Evolutionary conservation across 371 early-diverging fungal species (phyloP), one percentile per base, ranked within the genome.

Genomic region (Mucor plumbeus): DNA sequence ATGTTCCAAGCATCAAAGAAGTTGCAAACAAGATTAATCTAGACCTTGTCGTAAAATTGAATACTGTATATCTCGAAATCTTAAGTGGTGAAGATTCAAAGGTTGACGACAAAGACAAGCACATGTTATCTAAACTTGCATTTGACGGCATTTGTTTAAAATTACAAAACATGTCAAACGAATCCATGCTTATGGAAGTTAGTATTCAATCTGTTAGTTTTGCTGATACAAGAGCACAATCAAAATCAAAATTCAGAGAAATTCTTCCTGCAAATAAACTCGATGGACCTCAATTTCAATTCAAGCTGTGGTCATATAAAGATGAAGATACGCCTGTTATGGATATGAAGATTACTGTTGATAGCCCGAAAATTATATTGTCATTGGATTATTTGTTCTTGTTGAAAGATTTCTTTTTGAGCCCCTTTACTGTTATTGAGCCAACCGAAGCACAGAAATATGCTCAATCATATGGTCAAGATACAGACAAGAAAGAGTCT

Each of bases 361-460:
- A 95, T 72, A 88, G 88, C 13, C 93, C 97, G 3, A 90, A 90
- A 57, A 71, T 96, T 14, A 85, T 95, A 33, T 79, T 97, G 15
- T 92, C 92, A 9, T 74, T 95, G 15, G 95, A 97, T 69, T 93
- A 93, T 65, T 40, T 95, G 36, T 88, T 93, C 63, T 84, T 88
- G 3, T 76, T 95, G 9, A 81, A 87, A 31, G 84, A 87, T 63
- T 96, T 91, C 72, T 90, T 92, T 64, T 72, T 85, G 75, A 83
- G 86, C 13, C 90, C 91, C 4, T 84, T 89, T 64, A 69, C 66
- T 8, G 63, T 64, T 0, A 31, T n/a, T 26, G 67, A 71, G 7
- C 70, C 68, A 7, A 83, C 81, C 1, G 81, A 77, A 43, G 81
- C 83, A 5, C 83, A 83, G 40, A 72, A 68, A 19, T 80, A 63